Percentiles rank a stretch among this genome's conserved stretches.
Conservation (phyloP, 352 stramenopile species). For the Phytophthora kernoviae region DNA sequence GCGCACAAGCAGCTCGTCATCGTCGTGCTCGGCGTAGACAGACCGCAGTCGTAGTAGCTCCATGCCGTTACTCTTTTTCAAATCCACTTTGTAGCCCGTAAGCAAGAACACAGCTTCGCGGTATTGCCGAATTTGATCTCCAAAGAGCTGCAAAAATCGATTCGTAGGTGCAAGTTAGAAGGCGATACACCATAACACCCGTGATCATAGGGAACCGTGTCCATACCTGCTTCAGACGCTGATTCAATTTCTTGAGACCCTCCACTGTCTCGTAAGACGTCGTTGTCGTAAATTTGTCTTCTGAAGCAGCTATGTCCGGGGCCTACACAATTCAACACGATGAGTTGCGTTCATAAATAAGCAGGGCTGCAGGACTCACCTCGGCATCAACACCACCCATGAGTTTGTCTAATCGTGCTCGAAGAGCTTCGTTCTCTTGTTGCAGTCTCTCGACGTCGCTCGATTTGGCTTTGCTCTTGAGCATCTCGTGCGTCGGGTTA, state of each 20-base stretch:
- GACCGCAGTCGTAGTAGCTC: constrained; percentile 79
- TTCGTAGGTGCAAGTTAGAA: too few relatives aligned
- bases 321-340: constrained; percentile 14
- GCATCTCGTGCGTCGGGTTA: constrained; percentile 77
- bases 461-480: constrained; percentile 47
- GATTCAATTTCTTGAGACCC: constrained; percentile 85
- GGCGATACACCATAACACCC: too few relatives aligned
- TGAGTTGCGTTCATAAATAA: constrained; percentile 1
- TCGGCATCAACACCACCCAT: constrained; percentile 33
- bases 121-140: constrained; percentile 90
- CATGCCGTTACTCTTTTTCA: constrained; percentile 80
- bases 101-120: constrained; percentile 89
- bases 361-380: constrained; percentile 16
- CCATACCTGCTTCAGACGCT: constrained; percentile 85
- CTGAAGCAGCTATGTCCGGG: constrained; percentile 8
- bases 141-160: constrained; percentile 62
- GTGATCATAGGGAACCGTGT: background rate
- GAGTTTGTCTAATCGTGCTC: constrained; percentile 47
- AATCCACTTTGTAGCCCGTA: constrained; percentile 88
- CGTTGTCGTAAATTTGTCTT: constrained; percentile 64
- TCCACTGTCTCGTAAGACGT: constrained; percentile 88
- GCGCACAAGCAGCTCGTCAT: constrained; percentile 85
- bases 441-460: constrained; percentile 49
- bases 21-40: constrained; percentile 85
- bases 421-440: constrained; percentile 59